Evolutionary conservation across 768 basidiomycete species (phyloP).

Genomic region (Podaxis sp.): DNA sequence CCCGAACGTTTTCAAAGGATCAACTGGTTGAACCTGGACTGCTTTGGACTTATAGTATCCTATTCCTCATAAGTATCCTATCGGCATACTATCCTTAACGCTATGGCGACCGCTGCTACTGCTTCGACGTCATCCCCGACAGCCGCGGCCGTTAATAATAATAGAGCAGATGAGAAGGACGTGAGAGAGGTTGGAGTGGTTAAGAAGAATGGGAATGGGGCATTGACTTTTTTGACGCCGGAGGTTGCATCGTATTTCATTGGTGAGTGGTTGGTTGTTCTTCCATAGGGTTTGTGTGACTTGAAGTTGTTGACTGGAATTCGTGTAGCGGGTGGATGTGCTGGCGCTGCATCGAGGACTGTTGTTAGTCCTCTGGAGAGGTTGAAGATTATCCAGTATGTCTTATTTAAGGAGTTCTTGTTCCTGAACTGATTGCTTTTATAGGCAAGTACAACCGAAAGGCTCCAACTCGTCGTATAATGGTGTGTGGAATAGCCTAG

Average conservation of each 20-base stretch:
- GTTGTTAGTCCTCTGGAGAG: slow-evolving; percentile 91
- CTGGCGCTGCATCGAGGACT: slow-evolving; percentile 74
- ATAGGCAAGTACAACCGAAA: slow-evolving; percentile 88
- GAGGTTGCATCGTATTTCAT: slow-evolving; percentile 42
- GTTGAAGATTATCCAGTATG: slow-evolving; percentile 95
- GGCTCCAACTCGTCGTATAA: slow-evolving; percentile 63
- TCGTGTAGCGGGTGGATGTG: slow-evolving; percentile 47
- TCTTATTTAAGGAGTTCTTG: slow-evolving; percentile 15
- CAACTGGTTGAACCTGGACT: neutral
- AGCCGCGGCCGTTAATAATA: neutral
- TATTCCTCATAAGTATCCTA: neutral
- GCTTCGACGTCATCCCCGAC: neutral
- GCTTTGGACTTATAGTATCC: neutral
- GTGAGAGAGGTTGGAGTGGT: slow-evolving; percentile 7
- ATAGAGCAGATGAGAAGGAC: neutral
- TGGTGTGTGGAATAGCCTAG: slow-evolving; percentile 80
- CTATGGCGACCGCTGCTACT: neutral
- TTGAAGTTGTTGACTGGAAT: neutral
- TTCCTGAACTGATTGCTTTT: slow-evolving; percentile 6
- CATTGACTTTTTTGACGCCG: slow-evolving; percentile 25
- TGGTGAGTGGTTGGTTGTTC: slow-evolving; percentile 22
- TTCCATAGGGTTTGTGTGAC: slow-evolving; percentile 1
- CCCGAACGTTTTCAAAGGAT: neutral
- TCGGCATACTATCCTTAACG: neutral
- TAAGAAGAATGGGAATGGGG: slow-evolving; percentile 8